Base-by-base conservation (phyloP, 345 rosid species). In the Salix brachista region DNA sequence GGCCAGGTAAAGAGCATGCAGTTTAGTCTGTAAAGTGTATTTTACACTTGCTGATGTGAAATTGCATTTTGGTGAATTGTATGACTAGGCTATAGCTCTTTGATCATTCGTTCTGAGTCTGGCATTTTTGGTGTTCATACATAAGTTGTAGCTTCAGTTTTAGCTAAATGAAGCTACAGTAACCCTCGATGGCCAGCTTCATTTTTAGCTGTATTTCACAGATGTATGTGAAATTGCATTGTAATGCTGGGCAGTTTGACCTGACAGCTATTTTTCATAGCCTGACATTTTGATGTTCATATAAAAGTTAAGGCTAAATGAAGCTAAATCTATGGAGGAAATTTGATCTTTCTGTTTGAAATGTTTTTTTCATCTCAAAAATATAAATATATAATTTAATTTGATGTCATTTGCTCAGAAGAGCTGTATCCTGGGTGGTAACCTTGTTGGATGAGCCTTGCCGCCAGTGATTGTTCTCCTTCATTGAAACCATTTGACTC, bases 1-100 rank as follows among this genome's bases (percentile, higher is more conserved):
- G 99, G 92, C 65, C 99, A 95, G 97, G 99, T 91, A 80, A 58
- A 50, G 54, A 39, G 60, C 70, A 54, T 50, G 71, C 48, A 18
- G 52, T 16, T 46, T 46, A 10, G 52, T 46, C 65, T 54, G 42
- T 32, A 46, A 46, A 23, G 34, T 65, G 70, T 64, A 44, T 73
- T 75, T 77, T 44, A 52, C 21, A 4, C 25, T 6, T 37, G 68
- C 52, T 34, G 8, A 21, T 56, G 65, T 25, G 60, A 21, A 32
- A 12, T 28, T 60, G 26, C 19, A 39, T 28, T 46, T 50, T 25
- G 2, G 12, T 19, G 2, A 17, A 50, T 8, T 50, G 39, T 60
- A 28, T 71, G 32, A 28, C 23, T 19, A 50, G 62, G 12, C 73
- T 19, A 26, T 28, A 32, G 19, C 42, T 32, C 1, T 19, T 71